Evolutionary conservation across 2,329 filamentous ascomycete species (phyloP).

Genomic region (Knoxdaviesia capensis): DNA sequence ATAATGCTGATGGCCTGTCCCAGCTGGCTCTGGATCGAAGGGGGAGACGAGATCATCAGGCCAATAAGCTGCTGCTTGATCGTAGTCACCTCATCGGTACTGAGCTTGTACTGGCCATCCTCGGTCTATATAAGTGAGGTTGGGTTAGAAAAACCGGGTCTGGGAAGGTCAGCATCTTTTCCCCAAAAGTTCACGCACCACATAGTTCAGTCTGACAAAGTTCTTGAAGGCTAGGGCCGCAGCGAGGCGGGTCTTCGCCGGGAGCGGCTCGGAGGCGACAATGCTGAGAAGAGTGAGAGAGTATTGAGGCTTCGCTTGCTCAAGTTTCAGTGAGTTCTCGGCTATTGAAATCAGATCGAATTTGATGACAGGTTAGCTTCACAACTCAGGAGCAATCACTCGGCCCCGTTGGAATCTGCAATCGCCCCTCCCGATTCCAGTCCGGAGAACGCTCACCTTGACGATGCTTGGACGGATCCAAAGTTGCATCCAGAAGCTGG

Average conservation of each 20-base stretch:
- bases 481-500: constrained; percentile 72
- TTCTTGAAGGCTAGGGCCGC: constrained; percentile 96
- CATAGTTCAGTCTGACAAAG: constrained; percentile 87
- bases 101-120: constrained; percentile 81
- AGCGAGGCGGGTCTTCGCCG: constrained; percentile 63
- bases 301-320: constrained; percentile 72
- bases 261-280: constrained; percentile 54
- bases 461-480: constrained; percentile 73
- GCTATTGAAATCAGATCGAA: constrained; percentile 31
- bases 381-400: background rate
- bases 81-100: constrained; percentile 59
- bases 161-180: background rate
- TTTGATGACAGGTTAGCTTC: constrained; percentile 5
- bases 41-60: constrained; percentile 82
- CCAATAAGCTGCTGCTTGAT: constrained; percentile 94
- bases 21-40: constrained; percentile 77
- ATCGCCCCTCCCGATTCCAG: background rate
- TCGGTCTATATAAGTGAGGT: constrained; percentile 39
- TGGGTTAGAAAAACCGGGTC: background rate
- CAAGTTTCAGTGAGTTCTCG: constrained; percentile 57
- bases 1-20: constrained; percentile 95
- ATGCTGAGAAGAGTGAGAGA: constrained; percentile 79
- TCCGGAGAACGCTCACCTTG: constrained; percentile 47
- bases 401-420: background rate
- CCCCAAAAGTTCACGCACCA: constrained; percentile 26